Percentiles rank a stretch among this genome's conserved stretches.
These are phyloP conservation scores for Cinchona pubescens DNA, from an alignment of 257 asterid species.

Conservation along the genomic window DNA sequence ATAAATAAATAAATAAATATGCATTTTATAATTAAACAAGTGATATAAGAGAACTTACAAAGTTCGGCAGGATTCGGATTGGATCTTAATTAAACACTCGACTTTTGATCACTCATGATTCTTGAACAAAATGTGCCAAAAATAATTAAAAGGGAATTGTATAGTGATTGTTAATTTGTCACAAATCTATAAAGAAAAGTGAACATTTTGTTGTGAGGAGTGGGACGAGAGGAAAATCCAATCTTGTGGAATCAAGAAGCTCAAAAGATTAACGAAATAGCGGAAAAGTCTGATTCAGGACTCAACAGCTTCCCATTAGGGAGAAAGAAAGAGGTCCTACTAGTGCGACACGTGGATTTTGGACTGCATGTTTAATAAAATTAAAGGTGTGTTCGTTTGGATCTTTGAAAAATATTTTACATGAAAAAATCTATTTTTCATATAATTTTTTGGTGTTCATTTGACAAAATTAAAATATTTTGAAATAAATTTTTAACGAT, in stretches of 20 bases:
- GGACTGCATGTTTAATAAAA: neutral
- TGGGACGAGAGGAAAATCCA: neutral
- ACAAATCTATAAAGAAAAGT: neutral
- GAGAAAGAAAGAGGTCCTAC: neutral
- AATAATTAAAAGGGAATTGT: no score
- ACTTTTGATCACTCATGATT: neutral
- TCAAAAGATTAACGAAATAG: neutral
- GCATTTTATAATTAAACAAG: neutral
- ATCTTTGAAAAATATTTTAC: no score
- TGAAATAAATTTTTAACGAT: no score
- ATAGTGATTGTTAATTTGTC: no score
- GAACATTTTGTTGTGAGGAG: neutral
- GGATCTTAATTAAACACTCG: neutral
- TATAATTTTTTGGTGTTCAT: no score
- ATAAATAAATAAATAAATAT: neutral
- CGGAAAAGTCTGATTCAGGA: neutral
- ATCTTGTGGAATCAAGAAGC: neutral
- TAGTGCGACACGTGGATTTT: neutral
- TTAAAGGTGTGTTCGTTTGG: no score
- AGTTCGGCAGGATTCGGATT: conserved; percentile 2
- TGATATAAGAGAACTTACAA: neutral
- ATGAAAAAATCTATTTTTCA: no score
- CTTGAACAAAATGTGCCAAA: neutral
- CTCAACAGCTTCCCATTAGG: neutral
- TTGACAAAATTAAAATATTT: no score